A percentile compares a stretch with the other conserved stretches of the same genome.
Evolutionary conservation across 2,329 filamentous ascomycete genomes (phyloP).

Genomic region (Penicillium occitanis): DNA sequence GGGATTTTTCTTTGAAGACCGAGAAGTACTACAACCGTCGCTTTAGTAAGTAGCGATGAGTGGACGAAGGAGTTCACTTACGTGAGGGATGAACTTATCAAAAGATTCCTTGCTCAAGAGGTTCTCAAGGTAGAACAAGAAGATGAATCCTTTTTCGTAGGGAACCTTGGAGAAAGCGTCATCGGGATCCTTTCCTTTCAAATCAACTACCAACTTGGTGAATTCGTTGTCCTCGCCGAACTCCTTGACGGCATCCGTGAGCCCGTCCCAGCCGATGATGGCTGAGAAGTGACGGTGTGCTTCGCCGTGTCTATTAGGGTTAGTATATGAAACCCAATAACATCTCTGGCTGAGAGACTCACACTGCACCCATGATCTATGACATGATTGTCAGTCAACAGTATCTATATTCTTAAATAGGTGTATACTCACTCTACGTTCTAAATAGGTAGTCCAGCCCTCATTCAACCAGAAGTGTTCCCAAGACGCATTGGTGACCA

Average conservation of each 20-base stretch:
- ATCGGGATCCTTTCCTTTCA: constrained; percentile 89
- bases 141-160: constrained; percentile 96
- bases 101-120: constrained; percentile 82
- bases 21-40: constrained; percentile 66
- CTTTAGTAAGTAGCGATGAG: too few relatives aligned
- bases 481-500: constrained; percentile 56
- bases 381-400: constrained; percentile 23
- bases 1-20: constrained; percentile 77
- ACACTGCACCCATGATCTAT: constrained; percentile 45
- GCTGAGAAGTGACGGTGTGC: constrained; percentile 88
- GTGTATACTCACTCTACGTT: constrained; percentile 61
- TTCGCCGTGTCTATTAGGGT: constrained; percentile 67
- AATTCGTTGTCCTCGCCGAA: constrained; percentile 86
- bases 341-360: constrained; percentile 21
- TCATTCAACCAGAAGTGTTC: constrained; percentile 63
- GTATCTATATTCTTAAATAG: not conserved
- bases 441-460: constrained; percentile 93
- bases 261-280: constrained; percentile 91
- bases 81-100: constrained; percentile 89
- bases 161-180: constrained; percentile 91
- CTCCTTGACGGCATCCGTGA: constrained; percentile 74
- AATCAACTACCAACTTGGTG: constrained; percentile 83
- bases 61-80: constrained; percentile 25
- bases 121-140: constrained; percentile 86
- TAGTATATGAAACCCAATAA: not conserved